These are phyloP conservation scores for Phylloporus scabripes DNA, from an alignment of 768 basidiomycete species.

Conservation along the genomic window DNA sequence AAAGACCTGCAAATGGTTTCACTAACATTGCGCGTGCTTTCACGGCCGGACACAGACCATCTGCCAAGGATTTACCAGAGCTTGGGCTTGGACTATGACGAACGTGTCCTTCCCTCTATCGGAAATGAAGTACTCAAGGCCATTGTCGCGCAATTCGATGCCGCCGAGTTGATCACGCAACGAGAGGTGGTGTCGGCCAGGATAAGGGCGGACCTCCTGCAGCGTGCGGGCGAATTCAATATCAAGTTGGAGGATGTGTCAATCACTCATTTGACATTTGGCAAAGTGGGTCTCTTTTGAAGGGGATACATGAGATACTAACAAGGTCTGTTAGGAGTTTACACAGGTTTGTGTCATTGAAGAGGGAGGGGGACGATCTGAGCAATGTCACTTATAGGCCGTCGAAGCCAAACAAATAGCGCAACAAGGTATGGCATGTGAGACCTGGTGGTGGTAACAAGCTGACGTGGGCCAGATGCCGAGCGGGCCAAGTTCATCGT, in stretches of 20 bases:
- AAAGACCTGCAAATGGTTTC: constrained; percentile 99
- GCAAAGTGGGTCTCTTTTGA: constrained; percentile 49
- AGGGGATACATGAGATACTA: neutral
- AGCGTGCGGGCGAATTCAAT: constrained; percentile 94
- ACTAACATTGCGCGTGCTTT: constrained; percentile 92
- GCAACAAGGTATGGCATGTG: constrained; percentile 72
- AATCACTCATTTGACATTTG: constrained; percentile 86
- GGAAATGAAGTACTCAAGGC: constrained; percentile 98
- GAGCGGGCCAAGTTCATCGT: constrained; percentile 99
- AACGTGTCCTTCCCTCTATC: constrained; percentile 94
- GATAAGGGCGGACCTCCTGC: constrained; percentile 87
- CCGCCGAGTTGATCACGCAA: constrained; percentile 94
- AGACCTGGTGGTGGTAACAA: neutral
- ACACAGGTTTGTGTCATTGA: constrained; percentile 46
- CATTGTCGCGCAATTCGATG: constrained; percentile 98
- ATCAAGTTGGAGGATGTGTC: constrained; percentile 96
- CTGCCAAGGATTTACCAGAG: constrained; percentile 92
- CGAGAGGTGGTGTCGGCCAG: constrained; percentile 94
- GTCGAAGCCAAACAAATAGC: constrained; percentile 99
- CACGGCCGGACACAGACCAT: constrained; percentile 84
- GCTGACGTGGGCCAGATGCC: constrained; percentile 58
- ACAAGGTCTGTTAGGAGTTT: constrained; percentile 60
- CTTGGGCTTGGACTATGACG: constrained; percentile 95
- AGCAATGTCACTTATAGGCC: constrained; percentile 43
- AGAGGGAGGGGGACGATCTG: neutral